Percentiles rank a stretch among this genome's conserved stretches.
Evolutionary conservation across 495 filamentous ascomycete species (phyloP).

Genomic region (Hypoxylon subgilvum): DNA sequence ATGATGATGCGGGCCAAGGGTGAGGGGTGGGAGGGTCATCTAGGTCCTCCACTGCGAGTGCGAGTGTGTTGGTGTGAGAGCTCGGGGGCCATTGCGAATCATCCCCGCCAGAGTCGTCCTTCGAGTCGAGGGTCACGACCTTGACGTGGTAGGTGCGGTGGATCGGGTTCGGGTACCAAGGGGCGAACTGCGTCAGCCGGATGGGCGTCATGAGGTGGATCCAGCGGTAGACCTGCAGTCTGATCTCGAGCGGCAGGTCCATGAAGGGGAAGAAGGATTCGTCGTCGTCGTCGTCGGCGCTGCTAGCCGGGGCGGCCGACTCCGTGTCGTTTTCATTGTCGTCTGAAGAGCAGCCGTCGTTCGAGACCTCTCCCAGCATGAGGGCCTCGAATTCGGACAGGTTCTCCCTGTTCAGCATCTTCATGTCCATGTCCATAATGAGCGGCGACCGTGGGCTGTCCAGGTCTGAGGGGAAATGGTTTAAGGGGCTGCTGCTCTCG

Average conservation of each 20-base stretch:
- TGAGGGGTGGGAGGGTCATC: background rate
- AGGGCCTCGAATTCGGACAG: constrained; percentile 40
- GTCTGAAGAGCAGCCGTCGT: constrained; percentile 32
- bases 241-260: constrained; percentile 44
- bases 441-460: too few relatives aligned
- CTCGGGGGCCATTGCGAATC: too few relatives aligned
- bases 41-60: background rate
- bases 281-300: background rate
- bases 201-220: constrained; percentile 38
- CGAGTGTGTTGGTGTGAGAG: too few relatives aligned
- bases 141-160: constrained; percentile 36
- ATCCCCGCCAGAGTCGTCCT: background rate
- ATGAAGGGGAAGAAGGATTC: constrained; percentile 31
- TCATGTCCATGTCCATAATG: too few relatives aligned
- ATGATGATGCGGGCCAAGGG: too few relatives aligned
- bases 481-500: background rate
- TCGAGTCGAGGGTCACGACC: constrained; percentile 16
- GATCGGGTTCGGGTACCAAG: constrained; percentile 40
- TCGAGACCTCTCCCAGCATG: constrained; percentile 34
- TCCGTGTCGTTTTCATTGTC: constrained; percentile 39
- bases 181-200: constrained; percentile 24
- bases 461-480: too few relatives aligned
- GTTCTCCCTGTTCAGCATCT: constrained; percentile 15
- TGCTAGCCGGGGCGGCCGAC: constrained; percentile 41
- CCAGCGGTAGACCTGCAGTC: constrained; percentile 45